A percentile compares a stretch with the other conserved stretches of the same genome.
Evolutionary conservation across 2,329 filamentous ascomycete species (phyloP).

Genomic region (Blumeriella jaapii): DNA sequence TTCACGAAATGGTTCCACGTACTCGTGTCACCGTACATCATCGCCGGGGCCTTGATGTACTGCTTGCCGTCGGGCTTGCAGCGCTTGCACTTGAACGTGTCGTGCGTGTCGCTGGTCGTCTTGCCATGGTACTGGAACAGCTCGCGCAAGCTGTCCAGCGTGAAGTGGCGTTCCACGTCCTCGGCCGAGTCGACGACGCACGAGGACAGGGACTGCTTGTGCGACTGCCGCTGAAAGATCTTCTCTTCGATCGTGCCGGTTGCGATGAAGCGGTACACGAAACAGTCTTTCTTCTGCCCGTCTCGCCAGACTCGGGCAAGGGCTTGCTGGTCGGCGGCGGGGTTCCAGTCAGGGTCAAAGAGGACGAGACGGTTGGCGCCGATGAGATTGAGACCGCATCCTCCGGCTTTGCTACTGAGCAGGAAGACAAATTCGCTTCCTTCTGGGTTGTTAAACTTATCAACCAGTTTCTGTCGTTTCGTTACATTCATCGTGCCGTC

Average conservation of each 20-base stretch:
- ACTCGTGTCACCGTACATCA: constrained; percentile 95
- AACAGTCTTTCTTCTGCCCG: constrained; percentile 97
- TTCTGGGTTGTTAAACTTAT: constrained; percentile 92
- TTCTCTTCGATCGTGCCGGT: constrained; percentile 98
- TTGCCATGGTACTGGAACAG: constrained; percentile 83
- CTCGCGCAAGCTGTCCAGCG: constrained; percentile 78
- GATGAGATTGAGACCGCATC: constrained; percentile 91
- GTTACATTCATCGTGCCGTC: constrained; percentile 97
- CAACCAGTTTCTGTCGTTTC: constrained; percentile 92
- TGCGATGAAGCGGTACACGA: constrained; percentile 98
- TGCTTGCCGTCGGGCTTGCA: constrained; percentile 84
- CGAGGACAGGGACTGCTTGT: constrained; percentile 93
- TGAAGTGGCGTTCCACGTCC: constrained; percentile 95
- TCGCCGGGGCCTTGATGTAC: constrained; percentile 79
- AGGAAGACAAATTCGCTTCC: constrained; percentile 88
- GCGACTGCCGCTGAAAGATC: constrained; percentile 95
- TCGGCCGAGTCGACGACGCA: constrained; percentile 95
- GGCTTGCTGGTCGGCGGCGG: constrained; percentile 92
- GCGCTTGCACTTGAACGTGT: constrained; percentile 96
- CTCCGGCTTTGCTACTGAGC: constrained; percentile 92
- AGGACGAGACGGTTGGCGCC: constrained; percentile 89
- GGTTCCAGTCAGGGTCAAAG: constrained; percentile 98
- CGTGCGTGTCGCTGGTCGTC: constrained; percentile 88
- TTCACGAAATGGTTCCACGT: constrained; percentile 99
- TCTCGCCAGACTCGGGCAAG: constrained; percentile 97